phyloP scores from a whole-genome alignment of 495 filamentous ascomycete genomes.

The Aspergillus ostianus region DNA sequence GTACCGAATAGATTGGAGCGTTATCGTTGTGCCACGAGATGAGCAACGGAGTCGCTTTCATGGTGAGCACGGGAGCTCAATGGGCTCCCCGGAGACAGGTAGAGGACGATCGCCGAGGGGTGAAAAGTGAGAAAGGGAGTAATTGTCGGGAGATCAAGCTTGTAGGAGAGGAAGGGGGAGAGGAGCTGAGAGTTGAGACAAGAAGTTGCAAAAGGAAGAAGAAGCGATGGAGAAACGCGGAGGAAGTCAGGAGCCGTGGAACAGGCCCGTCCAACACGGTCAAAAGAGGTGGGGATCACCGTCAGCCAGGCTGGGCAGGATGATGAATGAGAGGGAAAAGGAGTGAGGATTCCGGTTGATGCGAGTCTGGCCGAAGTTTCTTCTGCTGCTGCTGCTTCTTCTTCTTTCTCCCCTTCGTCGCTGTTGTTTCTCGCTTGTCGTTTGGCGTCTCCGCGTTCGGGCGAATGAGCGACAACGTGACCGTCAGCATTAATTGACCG shows the following conservation, averaged over 20 bases:
- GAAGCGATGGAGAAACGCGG: conserved; percentile 1
- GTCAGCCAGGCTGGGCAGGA: not conserved
- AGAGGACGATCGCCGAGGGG: not conserved
- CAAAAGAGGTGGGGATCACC: not conserved
- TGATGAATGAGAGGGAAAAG: not conserved
- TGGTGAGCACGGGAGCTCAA: conserved; percentile 49
- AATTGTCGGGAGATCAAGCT: not conserved
- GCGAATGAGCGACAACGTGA: conserved; percentile 9
- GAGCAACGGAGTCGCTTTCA: conserved; percentile 89
- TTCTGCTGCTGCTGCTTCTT: not conserved
- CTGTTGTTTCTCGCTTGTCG: not conserved
- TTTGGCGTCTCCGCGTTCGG: not conserved
- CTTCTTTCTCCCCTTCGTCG: not conserved
- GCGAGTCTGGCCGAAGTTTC: not conserved
- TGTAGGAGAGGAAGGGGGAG: not conserved
- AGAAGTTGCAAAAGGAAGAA: conserved; percentile 1
- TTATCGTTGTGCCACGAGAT: conserved; percentile 97
- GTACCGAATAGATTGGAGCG: conserved; percentile 89
- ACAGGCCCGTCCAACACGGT: not conserved
- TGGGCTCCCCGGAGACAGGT: conserved; percentile 12
- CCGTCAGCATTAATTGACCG: conserved; percentile 1
- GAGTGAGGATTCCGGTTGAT: not conserved
- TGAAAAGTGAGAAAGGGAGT: not conserved
- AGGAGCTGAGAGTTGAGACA: not conserved
- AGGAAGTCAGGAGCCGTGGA: not conserved